phyloP scores from a whole-genome alignment of 257 asterid genomes.

The Primulina tabacum region DNA sequence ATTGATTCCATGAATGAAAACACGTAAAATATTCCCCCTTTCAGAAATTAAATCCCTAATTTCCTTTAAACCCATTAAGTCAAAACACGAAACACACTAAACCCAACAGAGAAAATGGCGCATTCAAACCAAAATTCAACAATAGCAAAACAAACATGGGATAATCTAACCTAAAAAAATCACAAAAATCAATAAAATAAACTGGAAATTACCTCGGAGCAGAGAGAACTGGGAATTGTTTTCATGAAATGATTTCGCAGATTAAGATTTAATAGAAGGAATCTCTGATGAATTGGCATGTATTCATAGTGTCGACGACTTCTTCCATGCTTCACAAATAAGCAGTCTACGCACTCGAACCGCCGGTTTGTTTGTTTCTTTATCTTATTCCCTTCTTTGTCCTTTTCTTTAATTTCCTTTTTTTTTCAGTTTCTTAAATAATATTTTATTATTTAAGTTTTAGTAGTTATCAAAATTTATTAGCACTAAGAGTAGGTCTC shows the following conservation, averaged over 20 bases:
- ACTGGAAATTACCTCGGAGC: constrained; percentile 20
- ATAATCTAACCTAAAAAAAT: not conserved
- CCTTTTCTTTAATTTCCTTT: not conserved
- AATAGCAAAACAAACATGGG: constrained; percentile 1
- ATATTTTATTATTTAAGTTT: too few species aligned
- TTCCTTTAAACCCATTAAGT: constrained; percentile 18
- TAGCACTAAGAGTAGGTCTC: too few species aligned
- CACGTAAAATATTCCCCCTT: not conserved
- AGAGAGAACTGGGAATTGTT: constrained; percentile 14
- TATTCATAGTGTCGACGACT: not conserved
- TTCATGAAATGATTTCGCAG: not conserved
- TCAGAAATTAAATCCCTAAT: constrained; percentile 18
- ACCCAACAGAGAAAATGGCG: constrained; percentile 10
- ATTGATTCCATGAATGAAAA: not conserved
- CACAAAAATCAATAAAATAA: not conserved
- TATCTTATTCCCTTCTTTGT: not conserved
- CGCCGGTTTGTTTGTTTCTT: not conserved
- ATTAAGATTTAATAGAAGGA: not conserved
- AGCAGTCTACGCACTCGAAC: not conserved
- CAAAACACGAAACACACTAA: not conserved
- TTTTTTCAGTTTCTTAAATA: too few species aligned
- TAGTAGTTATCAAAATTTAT: too few species aligned
- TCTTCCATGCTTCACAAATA: not conserved
- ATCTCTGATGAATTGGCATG: not conserved
- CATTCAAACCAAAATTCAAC: not conserved